Percentiles rank a stretch among this genome's conserved stretches.
These are phyloP conservation scores for Saccharomycopsis fermentans DNA, from an alignment of 805 yeast species.

Conservation along the genomic window DNA sequence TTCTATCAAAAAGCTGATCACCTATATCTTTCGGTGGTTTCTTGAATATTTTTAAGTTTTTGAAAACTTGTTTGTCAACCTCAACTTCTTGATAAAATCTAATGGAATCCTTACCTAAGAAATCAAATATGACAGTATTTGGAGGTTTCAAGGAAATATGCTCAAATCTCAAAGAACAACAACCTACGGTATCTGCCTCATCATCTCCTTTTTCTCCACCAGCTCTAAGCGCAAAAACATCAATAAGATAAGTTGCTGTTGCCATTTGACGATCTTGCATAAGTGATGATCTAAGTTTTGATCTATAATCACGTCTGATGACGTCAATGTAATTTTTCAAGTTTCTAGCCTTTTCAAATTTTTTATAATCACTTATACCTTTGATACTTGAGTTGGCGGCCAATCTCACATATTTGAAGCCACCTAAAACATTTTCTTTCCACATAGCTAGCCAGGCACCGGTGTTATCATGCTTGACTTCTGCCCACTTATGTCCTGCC, in stretches of 20 bases:
- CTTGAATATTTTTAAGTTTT: constrained; percentile 77
- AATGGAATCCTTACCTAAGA: constrained; percentile 91
- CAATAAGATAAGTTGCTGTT: constrained; percentile 86
- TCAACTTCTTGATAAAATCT: constrained; percentile 86
- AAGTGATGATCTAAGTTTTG: constrained; percentile 56
- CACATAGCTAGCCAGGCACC: constrained; percentile 97
- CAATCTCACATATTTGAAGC: constrained; percentile 79
- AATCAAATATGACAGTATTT: constrained; percentile 76
- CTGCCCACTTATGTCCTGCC: constrained; percentile 84
- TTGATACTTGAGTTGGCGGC: constrained; percentile 86
- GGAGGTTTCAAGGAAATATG: constrained; percentile 84
- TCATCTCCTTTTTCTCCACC: constrained; percentile 97
- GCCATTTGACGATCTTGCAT: constrained; percentile 90
- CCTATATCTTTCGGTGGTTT: constrained; percentile 85
- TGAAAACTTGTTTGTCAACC: constrained; percentile 86
- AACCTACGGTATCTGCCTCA: constrained; percentile 97
- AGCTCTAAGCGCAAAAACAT: constrained; percentile 89
- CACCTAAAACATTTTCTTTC: constrained; percentile 83
- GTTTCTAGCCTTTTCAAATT: constrained; percentile 89
- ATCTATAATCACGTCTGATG: constrained; percentile 67
- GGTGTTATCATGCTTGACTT: constrained; percentile 74
- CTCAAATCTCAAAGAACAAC: constrained; percentile 87
- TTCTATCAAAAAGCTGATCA: constrained; percentile 83
- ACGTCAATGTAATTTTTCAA: constrained; percentile 60
- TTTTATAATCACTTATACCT: constrained; percentile 83